Conservation (phyloP, 371 early-diverging fungal species). For the Mucor lusitanicus region DNA sequence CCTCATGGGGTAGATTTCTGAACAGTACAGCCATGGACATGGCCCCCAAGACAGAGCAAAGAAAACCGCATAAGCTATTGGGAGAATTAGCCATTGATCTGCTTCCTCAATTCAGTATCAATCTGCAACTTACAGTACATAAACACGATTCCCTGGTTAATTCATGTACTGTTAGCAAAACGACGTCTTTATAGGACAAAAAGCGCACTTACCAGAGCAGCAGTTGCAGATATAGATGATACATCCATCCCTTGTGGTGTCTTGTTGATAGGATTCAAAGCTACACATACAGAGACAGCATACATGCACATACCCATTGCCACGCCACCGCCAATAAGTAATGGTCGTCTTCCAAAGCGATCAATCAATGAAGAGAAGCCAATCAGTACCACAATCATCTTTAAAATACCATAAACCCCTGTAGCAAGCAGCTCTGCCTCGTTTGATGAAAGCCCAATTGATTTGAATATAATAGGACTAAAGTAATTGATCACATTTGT, state of each 20-base stretch:
- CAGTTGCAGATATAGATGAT: conserved; percentile 11
- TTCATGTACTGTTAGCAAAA: not conserved
- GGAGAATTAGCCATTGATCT: not conserved
- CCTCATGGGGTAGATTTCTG: conserved; percentile 58
- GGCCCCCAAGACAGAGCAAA: conserved; percentile 46
- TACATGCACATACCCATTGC: conserved; percentile 27
- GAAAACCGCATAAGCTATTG: conserved; percentile 26
- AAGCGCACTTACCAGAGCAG: conserved; percentile 15
- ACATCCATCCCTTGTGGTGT: not conserved
- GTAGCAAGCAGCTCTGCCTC: conserved; percentile 45
- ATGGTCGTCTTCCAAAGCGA: conserved; percentile 23
- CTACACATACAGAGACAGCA: conserved; percentile 20
- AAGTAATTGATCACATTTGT: conserved; percentile 52
- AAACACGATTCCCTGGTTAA: conserved; percentile 28
- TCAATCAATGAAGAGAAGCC: conserved; percentile 20
- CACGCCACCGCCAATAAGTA: conserved; percentile 19
- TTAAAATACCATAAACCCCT: conserved; percentile 38
- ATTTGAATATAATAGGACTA: conserved; percentile 50
- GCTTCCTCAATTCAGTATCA: not conserved
- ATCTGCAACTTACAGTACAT: conserved; percentile 32
- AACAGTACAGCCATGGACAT: conserved; percentile 48
- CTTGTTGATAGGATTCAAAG: not conserved
- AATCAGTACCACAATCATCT: conserved; percentile 21
- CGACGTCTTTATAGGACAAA: not conserved
- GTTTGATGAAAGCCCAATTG: conserved; percentile 35